These are phyloP conservation scores for Bipolaris bicolor DNA, from an alignment of 2,329 filamentous ascomycete species.

Conservation along the genomic window DNA sequence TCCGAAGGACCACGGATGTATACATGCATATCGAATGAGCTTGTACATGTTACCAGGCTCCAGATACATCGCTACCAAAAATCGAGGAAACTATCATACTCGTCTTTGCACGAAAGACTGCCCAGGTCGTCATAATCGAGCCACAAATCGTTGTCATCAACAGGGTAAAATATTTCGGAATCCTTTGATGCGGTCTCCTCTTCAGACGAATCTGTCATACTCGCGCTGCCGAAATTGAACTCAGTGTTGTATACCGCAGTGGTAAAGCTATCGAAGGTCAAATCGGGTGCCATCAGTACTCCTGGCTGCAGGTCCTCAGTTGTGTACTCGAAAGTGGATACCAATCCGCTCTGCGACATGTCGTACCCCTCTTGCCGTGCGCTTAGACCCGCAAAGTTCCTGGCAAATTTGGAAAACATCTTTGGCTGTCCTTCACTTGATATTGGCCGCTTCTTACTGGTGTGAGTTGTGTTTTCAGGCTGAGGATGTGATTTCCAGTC, in stretches of 20 bases:
- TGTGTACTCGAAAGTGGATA: background rate
- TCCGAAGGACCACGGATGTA: too few species aligned
- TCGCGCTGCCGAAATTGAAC: background rate
- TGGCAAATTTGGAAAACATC: conserved; percentile 7
- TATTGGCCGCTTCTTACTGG: conserved; percentile 8
- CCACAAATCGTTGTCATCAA: background rate
- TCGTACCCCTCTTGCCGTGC: background rate
- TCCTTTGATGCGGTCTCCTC: background rate
- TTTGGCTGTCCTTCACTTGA: conserved; percentile 7
- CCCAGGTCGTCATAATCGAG: too few species aligned
- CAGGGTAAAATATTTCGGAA: background rate
- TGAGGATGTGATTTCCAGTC: conserved; percentile 24
- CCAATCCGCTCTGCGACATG: background rate
- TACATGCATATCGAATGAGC: too few species aligned
- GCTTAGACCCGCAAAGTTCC: conserved; percentile 4
- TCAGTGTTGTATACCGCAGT: background rate
- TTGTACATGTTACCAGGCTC: background rate
- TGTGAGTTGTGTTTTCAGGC: background rate
- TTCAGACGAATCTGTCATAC: background rate
- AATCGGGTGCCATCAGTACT: background rate
- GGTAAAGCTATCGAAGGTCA: background rate
- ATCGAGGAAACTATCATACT: background rate
- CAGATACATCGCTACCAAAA: background rate
- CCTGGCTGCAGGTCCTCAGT: background rate
- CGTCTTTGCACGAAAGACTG: background rate